phyloP scores from a whole-genome alignment of 306 rosid species.

The Rubus idaeus region DNA sequence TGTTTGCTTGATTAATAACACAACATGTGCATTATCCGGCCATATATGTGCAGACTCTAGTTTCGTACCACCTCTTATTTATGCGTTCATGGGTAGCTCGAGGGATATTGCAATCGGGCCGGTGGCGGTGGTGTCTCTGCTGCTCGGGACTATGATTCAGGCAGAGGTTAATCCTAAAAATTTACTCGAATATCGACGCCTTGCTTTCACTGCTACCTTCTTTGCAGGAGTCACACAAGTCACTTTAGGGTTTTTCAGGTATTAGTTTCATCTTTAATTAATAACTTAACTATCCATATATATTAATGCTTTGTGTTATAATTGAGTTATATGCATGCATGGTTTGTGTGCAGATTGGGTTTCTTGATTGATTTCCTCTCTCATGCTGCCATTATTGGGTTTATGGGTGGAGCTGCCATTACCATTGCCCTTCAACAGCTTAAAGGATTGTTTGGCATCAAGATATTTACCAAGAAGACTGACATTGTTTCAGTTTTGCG shows the following conservation, averaged over 20 bases:
- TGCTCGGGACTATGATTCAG: slow-evolving; percentile 56
- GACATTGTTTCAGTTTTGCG: slow-evolving; percentile 69
- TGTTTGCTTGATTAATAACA: background rate
- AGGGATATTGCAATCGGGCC: slow-evolving; percentile 88
- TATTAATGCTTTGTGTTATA: background rate
- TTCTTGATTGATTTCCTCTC: slow-evolving; percentile 86
- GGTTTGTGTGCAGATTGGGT: slow-evolving; percentile 61
- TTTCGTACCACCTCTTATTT: slow-evolving; percentile 75
- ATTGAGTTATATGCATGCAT: background rate
- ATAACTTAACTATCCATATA: background rate
- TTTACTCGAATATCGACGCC: slow-evolving; percentile 39
- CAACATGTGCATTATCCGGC: background rate
- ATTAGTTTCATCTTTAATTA: background rate
- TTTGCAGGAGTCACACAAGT: slow-evolving; percentile 77
- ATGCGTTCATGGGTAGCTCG: slow-evolving; percentile 84
- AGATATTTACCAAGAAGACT: slow-evolving; percentile 62
- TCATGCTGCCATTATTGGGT: slow-evolving; percentile 89
- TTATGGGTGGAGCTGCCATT: slow-evolving; percentile 91
- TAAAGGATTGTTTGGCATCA: slow-evolving; percentile 75
- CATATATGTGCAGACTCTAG: slow-evolving; percentile 51
- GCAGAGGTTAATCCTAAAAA: slow-evolving; percentile 33
- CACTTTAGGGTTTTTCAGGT: slow-evolving; percentile 67
- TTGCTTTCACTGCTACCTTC: slow-evolving; percentile 82
- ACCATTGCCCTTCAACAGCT: slow-evolving; percentile 89
- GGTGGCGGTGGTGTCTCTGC: slow-evolving; percentile 79